A percentile compares a stretch with the other conserved stretches of the same genome.
Conservation (phyloP, 495 filamentous ascomycete genomes). For the Ramalina intermedia region DNA sequence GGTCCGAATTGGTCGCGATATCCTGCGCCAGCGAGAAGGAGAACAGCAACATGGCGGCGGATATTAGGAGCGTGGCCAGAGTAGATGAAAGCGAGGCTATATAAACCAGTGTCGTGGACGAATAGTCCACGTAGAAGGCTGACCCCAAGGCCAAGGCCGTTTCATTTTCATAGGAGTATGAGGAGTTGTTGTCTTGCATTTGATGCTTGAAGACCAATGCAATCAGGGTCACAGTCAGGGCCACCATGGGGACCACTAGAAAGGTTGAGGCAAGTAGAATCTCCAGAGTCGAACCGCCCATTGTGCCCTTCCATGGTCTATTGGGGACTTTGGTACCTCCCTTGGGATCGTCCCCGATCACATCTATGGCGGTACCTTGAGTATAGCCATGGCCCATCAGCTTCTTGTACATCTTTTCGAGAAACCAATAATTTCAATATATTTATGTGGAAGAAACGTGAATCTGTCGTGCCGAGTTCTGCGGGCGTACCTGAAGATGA, state of each 20-base stretch:
- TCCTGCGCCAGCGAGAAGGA: not conserved
- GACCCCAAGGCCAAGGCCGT: not conserved
- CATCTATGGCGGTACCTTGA: too few relatives aligned
- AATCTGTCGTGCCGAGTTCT: too few relatives aligned
- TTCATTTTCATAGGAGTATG: not conserved
- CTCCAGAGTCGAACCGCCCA: not conserved
- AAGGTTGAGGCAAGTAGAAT: not conserved
- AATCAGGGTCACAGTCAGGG: not conserved
- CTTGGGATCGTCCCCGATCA: too few relatives aligned
- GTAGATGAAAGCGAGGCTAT: not conserved
- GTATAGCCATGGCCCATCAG: too few relatives aligned
- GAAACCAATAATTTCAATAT: too few relatives aligned
- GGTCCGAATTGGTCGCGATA: not conserved
- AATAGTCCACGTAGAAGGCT: constrained; percentile 1
- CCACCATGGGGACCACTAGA: not conserved
- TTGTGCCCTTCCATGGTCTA: not conserved
- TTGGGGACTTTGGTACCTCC: too few relatives aligned
- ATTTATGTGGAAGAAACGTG: too few relatives aligned
- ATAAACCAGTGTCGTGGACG: not conserved
- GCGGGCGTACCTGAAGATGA: too few relatives aligned
- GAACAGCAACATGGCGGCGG: not conserved
- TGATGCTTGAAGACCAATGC: not conserved
- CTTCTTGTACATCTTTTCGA: too few relatives aligned
- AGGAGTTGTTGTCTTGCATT: not conserved
- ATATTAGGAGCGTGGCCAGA: not conserved